Percentiles rank a stretch among this genome's conserved stretches.
Evolutionary conservation across 495 filamentous ascomycete species (phyloP).

Genomic region (Neurospora sp.): DNA sequence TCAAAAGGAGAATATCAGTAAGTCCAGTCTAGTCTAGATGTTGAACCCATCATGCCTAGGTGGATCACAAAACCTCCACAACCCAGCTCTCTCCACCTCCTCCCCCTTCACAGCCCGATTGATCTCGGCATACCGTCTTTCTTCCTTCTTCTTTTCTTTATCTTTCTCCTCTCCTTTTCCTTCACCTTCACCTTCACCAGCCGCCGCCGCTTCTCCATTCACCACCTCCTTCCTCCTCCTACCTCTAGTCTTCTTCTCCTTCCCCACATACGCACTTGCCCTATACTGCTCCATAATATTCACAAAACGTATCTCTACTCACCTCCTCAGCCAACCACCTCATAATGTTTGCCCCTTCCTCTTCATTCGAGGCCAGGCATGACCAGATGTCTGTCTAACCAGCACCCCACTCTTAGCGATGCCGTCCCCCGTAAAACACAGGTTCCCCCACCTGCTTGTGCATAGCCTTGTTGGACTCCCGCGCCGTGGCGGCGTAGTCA

Average conservation of each 20-base stretch:
- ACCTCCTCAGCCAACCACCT: conserved; percentile 57
- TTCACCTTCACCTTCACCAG: not conserved
- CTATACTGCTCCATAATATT: conserved; percentile 74
- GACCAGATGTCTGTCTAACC: conserved; percentile 62
- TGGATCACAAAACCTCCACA: conserved; percentile 67
- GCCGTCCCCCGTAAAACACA: conserved; percentile 66
- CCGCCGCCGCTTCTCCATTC: conserved; percentile 5
- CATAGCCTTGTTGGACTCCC: conserved; percentile 66
- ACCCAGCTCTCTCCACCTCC: conserved; percentile 56
- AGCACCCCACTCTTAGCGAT: conserved; percentile 60
- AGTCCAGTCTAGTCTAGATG: conserved; percentile 35
- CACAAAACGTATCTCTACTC: conserved; percentile 58
- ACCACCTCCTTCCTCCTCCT: conserved; percentile 1
- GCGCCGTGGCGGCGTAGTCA: conserved; percentile 54
- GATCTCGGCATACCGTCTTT: conserved; percentile 61
- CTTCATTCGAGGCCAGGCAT: conserved; percentile 58
- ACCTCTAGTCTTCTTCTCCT: conserved; percentile 36
- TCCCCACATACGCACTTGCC: conserved; percentile 67
- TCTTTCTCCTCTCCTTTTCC: not conserved
- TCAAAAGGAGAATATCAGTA: not conserved
- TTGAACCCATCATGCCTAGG: conserved; percentile 62
- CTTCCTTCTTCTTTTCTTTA: conserved; percentile 18
- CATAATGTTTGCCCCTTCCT: conserved; percentile 59
- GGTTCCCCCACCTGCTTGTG: conserved; percentile 66
- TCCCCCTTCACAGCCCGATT: conserved; percentile 56